Evolutionary conservation across 1,284 basidiomycete species (phyloP).

Genomic region (Austroboletus rostrupii): DNA sequence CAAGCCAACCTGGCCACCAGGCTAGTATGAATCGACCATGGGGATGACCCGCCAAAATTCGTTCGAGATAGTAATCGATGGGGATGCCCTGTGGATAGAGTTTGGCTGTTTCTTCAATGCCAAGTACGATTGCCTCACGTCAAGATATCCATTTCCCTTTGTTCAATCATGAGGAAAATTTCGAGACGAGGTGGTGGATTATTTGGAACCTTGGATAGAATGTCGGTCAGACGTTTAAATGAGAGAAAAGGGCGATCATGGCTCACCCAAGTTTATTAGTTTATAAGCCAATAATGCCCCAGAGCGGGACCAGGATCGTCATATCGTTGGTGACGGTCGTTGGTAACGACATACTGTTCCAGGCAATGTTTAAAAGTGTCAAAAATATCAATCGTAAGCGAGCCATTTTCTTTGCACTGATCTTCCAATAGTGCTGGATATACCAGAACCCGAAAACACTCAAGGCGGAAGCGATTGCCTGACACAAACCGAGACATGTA

Average conservation of each 20-base stretch:
- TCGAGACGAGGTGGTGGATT: too few species aligned
- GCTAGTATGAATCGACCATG: too few species aligned
- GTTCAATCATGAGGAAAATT: slow-evolving; percentile 3
- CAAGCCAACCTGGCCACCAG: too few species aligned
- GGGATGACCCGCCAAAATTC: too few species aligned
- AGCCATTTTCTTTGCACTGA: slow-evolving; percentile 76
- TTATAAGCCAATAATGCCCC: slow-evolving; percentile 87
- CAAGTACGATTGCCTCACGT: too few species aligned
- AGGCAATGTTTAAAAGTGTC: background rate
- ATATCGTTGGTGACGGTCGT: slow-evolving; percentile 72
- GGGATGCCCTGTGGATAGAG: too few species aligned
- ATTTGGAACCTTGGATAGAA: slow-evolving; percentile 52
- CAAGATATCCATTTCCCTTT: slow-evolving; percentile 25
- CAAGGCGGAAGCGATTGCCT: slow-evolving; percentile 67
- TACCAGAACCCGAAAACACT: slow-evolving; percentile 78
- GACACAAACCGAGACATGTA: slow-evolving; percentile 74
- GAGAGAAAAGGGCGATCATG: background rate
- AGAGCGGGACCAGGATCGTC: slow-evolving; percentile 74
- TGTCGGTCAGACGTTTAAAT: background rate
- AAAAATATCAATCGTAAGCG: background rate
- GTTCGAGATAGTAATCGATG: too few species aligned
- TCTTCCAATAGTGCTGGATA: slow-evolving; percentile 73
- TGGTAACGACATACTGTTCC: slow-evolving; percentile 69
- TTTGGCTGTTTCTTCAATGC: too few species aligned
- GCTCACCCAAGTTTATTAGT: slow-evolving; percentile 66